Base-by-base conservation (phyloP, 2,329 filamentous ascomycete species). In the Penicillium sp. region DNA sequence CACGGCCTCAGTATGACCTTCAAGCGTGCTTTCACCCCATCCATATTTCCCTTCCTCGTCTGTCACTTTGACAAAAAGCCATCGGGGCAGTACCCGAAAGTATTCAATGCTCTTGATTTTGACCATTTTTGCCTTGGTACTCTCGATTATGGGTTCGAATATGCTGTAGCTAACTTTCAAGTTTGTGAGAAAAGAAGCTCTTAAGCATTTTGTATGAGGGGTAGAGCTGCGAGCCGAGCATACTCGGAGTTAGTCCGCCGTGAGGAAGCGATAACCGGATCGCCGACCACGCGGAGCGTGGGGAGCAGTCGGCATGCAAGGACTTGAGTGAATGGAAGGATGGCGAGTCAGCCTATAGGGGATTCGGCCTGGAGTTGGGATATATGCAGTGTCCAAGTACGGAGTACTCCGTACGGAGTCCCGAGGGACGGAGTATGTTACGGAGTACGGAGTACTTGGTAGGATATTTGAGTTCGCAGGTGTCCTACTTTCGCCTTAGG, bases 41-140 rank as follows among this genome's bases (percentile, higher is more conserved):
- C 88, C 88, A 47, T 79, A 75, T 32, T 83, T 78, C 3, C 83
- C 87, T 1, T 79, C 78, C 32, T 85, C 83, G 65, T 91, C 88
- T 1, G 82, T 85, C 58, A 92, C 82, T 69, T 91, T 92, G 60
- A 91, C 88, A 60, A 91, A 90, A 1, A 92, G 78, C 88, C 88
- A 92, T 39, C 88, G 79, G 13, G 88, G 88, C 43, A 86, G 85
- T 8, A 91, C 84, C 16, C 88, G 82, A 68, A 90, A 91, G 67
- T 90, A 89, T 62, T 90, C 87, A 41, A 91, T 85, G 24, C 67
- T 79, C 56, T 80, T 78, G 65, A 89, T 89, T 59, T 83, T 85
- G 1, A 79, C 79, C 85, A 88, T 88, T 29, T 14, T 63, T 22
- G 18, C 18, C 18, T 29, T 11, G 13, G 39, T 14, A 3, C 29